Percentiles rank a stretch among this genome's conserved stretches.
Evolutionary conservation across 2,329 filamentous ascomycete species (phyloP).

Genomic region (Xylogone sp.): DNA sequence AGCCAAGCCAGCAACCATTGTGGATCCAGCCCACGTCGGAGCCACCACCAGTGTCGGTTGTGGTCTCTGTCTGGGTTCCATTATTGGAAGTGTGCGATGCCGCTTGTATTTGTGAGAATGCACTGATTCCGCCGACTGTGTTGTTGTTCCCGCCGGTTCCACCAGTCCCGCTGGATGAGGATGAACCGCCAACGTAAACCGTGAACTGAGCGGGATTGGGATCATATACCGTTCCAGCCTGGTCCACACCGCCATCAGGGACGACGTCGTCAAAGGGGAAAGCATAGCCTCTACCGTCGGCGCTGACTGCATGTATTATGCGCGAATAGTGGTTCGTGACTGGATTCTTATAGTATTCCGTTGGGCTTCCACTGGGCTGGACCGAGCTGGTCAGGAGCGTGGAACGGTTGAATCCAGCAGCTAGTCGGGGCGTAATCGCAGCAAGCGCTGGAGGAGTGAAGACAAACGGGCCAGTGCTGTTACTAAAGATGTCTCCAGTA

Average conservation of each 20-base stretch:
- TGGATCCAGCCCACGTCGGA: too few species aligned
- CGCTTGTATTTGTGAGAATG: too few species aligned
- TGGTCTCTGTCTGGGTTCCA: too few species aligned
- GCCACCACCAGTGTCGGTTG: too few species aligned
- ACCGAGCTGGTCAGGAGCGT: slow-evolving; percentile 54
- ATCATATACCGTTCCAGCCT: slow-evolving; percentile 60
- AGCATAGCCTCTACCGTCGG: slow-evolving; percentile 61
- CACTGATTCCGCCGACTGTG: background rate
- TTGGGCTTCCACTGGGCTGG: slow-evolving; percentile 39
- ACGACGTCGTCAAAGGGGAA: slow-evolving; percentile 71
- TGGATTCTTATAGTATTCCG: slow-evolving; percentile 46
- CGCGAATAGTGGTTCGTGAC: slow-evolving; percentile 66
- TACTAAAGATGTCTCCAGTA: slow-evolving; percentile 61
- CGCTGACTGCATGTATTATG: slow-evolving; percentile 57
- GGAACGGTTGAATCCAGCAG: slow-evolving; percentile 71
- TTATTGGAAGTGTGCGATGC: too few species aligned
- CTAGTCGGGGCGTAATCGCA: slow-evolving; percentile 68
- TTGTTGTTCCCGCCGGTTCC: background rate
- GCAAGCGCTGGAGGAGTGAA: slow-evolving; percentile 43
- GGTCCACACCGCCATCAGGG: slow-evolving; percentile 49
- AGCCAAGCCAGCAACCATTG: too few species aligned
- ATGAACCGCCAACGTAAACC: background rate
- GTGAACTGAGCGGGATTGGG: slow-evolving; percentile 2
- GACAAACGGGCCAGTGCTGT: slow-evolving; percentile 57
- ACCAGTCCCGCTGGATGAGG: background rate